Percentiles rank a stretch among this genome's conserved stretches.
Evolutionary conservation across 176 grass and related monocot genomes (phyloP).

Genomic region (Triticum aestivum): DNA sequence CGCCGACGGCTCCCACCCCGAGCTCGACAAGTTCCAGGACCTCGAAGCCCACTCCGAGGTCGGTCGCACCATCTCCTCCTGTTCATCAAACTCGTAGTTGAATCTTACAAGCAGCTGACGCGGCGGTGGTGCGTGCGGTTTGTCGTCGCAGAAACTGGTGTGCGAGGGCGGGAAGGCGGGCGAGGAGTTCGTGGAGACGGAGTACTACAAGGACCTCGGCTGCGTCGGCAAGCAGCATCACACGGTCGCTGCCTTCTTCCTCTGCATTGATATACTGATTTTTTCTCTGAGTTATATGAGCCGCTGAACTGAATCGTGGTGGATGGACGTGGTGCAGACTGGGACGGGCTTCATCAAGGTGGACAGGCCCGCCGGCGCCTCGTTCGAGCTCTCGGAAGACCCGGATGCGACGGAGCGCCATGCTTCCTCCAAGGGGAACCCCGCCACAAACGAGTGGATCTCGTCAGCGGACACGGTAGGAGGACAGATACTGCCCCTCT

Average conservation of each 20-base stretch:
- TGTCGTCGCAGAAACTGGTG: constrained; percentile 44
- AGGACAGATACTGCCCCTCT: background rate
- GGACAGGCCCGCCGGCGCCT: constrained; percentile 37
- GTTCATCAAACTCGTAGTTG: too few relatives aligned
- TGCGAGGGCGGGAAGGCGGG: constrained; percentile 44
- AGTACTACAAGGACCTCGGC: constrained; percentile 82
- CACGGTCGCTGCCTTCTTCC: constrained; percentile 33
- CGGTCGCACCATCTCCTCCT: background rate
- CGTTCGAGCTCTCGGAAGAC: constrained; percentile 40
- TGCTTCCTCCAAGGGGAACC: constrained; percentile 63
- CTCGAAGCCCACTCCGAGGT: constrained; percentile 66
- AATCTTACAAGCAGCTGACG: too few relatives aligned
- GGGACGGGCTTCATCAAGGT: constrained; percentile 93
- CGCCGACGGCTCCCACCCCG: constrained; percentile 38
- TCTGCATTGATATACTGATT: background rate
- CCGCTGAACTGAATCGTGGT: background rate
- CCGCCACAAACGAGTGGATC: constrained; percentile 91
- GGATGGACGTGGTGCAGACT: constrained; percentile 42
- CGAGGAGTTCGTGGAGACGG: constrained; percentile 82
- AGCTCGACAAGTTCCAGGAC: constrained; percentile 64
- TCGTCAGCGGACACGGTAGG: constrained; percentile 56
- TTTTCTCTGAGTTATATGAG: background rate
- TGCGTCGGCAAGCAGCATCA: constrained; percentile 84
- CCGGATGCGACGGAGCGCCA: constrained; percentile 27
- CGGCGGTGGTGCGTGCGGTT: background rate